phyloP scores from a whole-genome alignment of 176 grass and related monocot species.

The Canna indica region DNA sequence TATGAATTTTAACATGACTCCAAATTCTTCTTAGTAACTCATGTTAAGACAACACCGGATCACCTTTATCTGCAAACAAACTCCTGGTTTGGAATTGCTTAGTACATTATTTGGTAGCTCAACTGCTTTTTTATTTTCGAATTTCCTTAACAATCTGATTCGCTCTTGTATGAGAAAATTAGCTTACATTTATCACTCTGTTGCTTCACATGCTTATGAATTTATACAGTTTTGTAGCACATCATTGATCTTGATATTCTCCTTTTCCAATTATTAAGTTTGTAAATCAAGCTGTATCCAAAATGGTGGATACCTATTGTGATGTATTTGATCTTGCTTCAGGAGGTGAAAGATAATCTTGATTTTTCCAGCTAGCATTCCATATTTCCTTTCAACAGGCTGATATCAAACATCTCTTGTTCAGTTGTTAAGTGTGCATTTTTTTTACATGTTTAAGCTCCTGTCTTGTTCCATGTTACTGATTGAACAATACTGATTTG shows the following conservation, averaged over 20 bases:
- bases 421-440: not conserved
- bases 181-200: not conserved
- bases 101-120: not conserved
- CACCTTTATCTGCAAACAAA: not conserved
- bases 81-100: not conserved
- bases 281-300: not conserved
- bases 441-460: not conserved
- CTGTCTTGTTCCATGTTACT: not conserved
- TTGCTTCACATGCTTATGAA: not conserved
- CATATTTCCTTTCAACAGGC: not conserved
- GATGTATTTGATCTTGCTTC: not conserved
- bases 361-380: not conserved
- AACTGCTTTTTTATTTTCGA: not conserved
- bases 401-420: not conserved
- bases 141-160: not conserved
- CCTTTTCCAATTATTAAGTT: not conserved
- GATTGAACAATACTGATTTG: not conserved
- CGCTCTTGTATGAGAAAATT: not conserved
- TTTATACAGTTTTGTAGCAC: not conserved
- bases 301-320: not conserved
- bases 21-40: not conserved
- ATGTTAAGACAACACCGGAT: not conserved
- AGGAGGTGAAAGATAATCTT: not conserved
- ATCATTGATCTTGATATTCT: too few relatives aligned
- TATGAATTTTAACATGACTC: not conserved